A percentile compares a stretch with the other conserved stretches of the same genome.
Evolutionary conservation across 2,329 filamentous ascomycete species (phyloP).

Genomic region (Aspergillus spinulosporus): DNA sequence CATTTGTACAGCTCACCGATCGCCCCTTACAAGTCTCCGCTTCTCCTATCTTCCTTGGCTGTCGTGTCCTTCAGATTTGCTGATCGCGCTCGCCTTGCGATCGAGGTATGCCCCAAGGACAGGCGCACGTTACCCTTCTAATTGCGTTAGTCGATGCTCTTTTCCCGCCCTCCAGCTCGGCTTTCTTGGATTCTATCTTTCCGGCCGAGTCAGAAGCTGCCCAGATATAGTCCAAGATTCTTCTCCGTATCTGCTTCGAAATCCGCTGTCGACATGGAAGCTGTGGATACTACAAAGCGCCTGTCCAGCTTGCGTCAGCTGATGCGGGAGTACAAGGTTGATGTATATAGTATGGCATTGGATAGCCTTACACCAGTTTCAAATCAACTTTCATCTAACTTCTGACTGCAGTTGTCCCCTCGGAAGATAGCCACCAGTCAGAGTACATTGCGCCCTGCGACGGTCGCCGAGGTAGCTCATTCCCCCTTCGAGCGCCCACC

Average conservation of each 20-base stretch:
- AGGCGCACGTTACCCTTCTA: slow-evolving; percentile 19
- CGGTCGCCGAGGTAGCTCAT: slow-evolving; percentile 66
- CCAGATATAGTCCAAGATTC: slow-evolving; percentile 32
- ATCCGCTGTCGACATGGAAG: slow-evolving; percentile 64
- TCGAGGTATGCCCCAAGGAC: slow-evolving; percentile 18
- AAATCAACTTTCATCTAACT: slow-evolving; percentile 34
- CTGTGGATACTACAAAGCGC: slow-evolving; percentile 74
- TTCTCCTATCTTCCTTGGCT: not conserved
- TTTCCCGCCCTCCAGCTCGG: slow-evolving; percentile 33
- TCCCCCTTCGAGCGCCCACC: not conserved
- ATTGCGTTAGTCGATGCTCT: slow-evolving; percentile 34
- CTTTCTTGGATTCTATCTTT: slow-evolving; percentile 32
- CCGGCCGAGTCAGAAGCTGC: slow-evolving; percentile 28
- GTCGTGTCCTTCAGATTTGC: slow-evolving; percentile 13
- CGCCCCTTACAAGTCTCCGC: slow-evolving; percentile 1
- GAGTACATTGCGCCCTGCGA: slow-evolving; percentile 98
- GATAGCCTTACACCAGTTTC: too few relatives aligned
- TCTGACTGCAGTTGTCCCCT: slow-evolving; percentile 73
- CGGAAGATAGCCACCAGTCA: slow-evolving; percentile 95
- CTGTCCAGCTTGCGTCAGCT: slow-evolving; percentile 74
- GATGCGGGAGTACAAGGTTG: slow-evolving; percentile 84
- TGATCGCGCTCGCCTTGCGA: slow-evolving; percentile 14
- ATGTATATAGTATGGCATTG: slow-evolving; percentile 75
- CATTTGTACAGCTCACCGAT: not conserved
- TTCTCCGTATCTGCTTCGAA: slow-evolving; percentile 42